A percentile compares a stretch with the other conserved stretches of the same genome.
These are phyloP conservation scores for Kalanchoe fedtschenkoi DNA, from an alignment of 164 flowering plant genomes.

Conservation along the genomic window DNA sequence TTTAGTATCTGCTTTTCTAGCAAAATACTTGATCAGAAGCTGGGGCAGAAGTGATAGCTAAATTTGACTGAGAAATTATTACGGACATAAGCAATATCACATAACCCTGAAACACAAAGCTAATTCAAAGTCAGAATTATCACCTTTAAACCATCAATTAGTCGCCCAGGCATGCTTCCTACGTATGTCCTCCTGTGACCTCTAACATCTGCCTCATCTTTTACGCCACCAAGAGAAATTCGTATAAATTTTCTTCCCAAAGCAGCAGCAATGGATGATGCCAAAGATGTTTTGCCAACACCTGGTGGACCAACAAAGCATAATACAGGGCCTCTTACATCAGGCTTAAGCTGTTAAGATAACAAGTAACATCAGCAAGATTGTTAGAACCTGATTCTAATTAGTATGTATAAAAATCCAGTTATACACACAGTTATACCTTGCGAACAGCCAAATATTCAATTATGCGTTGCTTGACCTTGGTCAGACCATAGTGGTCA, in stretches of 20 bases:
- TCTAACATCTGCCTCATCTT: conserved; percentile 99
- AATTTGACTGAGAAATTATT: neutral
- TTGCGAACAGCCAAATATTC: conserved; percentile 98
- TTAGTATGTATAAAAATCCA: neutral
- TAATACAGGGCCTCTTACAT: conserved; percentile 94
- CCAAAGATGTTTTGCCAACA: conserved; percentile 98
- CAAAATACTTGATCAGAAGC: neutral
- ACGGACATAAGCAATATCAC: neutral
- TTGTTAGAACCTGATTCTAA: neutral
- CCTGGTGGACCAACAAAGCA: conserved; percentile 99
- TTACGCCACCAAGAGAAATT: conserved; percentile 97
- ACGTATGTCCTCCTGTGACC: conserved; percentile 97
- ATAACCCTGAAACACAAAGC: too few species aligned
- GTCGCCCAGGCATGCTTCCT: conserved; percentile 99
- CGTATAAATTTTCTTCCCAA: conserved; percentile 87
- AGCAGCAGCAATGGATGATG: conserved; percentile 96
- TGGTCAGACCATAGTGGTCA: conserved; percentile 91
- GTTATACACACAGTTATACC: conserved; percentile 31
- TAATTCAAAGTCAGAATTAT: too few species aligned
- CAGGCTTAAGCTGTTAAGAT: conserved; percentile 86
- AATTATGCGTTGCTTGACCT: conserved; percentile 94
- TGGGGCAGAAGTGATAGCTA: neutral
- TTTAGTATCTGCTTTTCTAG: neutral
- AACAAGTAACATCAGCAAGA: conserved; percentile 3
- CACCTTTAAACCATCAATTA: conserved; percentile 97